Evolutionary conservation across 768 basidiomycete species (phyloP).

Genomic region (Calocybe cyanea): DNA sequence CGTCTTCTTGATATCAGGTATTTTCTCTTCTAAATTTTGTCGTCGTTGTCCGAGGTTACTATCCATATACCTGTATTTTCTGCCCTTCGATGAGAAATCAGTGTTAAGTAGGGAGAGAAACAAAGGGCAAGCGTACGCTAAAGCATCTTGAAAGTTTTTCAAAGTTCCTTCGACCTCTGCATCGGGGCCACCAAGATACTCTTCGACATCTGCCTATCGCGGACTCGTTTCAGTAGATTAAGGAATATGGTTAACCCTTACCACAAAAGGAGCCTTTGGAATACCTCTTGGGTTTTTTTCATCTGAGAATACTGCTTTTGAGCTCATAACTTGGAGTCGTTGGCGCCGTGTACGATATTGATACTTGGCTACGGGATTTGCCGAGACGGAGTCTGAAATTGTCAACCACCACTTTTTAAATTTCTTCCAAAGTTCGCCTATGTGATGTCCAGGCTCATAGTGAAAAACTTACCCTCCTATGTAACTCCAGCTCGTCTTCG

Average conservation of each 20-base stretch:
- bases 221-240: background rate
- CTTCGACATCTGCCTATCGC: slow-evolving; percentile 76
- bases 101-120: slow-evolving; percentile 10
- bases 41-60: slow-evolving; percentile 74
- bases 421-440: slow-evolving; percentile 20
- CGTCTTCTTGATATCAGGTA: slow-evolving; percentile 93
- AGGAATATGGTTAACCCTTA: slow-evolving; percentile 25
- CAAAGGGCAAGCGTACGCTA: slow-evolving; percentile 65
- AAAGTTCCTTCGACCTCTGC: slow-evolving; percentile 76
- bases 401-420: slow-evolving; percentile 20
- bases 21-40: slow-evolving; percentile 84
- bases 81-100: slow-evolving; percentile 41
- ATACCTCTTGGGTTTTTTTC: slow-evolving; percentile 86
- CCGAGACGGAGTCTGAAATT: slow-evolving; percentile 22
- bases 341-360: too few species aligned
- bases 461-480: slow-evolving; percentile 77
- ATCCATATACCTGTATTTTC: slow-evolving; percentile 99
- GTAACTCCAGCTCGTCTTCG: slow-evolving; percentile 61
- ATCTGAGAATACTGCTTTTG: slow-evolving; percentile 15
- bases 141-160: slow-evolving; percentile 83
- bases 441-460: slow-evolving; percentile 75
- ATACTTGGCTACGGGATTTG: slow-evolving; percentile 17
- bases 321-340: slow-evolving; percentile 7
- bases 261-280: slow-evolving; percentile 93
- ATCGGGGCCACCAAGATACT: slow-evolving; percentile 77